These are phyloP conservation scores for Epichloe sylvatica DNA, from an alignment of 2,329 filamentous ascomycete species.

Conservation along the genomic window DNA sequence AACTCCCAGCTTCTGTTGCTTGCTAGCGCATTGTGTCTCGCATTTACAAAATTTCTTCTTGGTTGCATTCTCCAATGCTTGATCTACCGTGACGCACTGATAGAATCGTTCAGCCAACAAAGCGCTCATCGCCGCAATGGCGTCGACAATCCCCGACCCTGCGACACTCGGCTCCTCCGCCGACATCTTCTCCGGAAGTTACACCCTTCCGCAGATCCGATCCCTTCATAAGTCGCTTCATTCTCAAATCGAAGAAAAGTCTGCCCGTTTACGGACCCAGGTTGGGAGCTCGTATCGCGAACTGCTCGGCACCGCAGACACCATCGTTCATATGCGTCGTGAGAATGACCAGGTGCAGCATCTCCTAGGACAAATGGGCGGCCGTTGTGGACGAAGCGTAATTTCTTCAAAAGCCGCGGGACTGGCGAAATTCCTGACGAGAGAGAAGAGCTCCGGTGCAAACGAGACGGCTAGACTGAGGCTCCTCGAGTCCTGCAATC, in stretches of 20 bases:
- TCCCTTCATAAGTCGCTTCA: constrained; percentile 47
- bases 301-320: constrained; percentile 79
- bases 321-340: constrained; percentile 77
- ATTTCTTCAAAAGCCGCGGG: constrained; percentile 53
- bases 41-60: not conserved
- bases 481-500: constrained; percentile 37
- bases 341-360: constrained; percentile 64
- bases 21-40: not conserved
- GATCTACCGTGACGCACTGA: not conserved
- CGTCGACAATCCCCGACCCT: constrained; percentile 27
- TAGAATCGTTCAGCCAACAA: constrained; percentile 1
- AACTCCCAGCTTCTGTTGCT: not conserved
- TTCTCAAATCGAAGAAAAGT: constrained; percentile 47
- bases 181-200: constrained; percentile 39
- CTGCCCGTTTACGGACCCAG: constrained; percentile 46
- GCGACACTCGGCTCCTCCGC: constrained; percentile 34
- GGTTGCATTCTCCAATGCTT: not conserved
- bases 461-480: constrained; percentile 29
- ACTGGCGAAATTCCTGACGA: constrained; percentile 32
- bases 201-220: constrained; percentile 50
- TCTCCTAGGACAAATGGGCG: constrained; percentile 57
- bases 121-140: constrained; percentile 18
- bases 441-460: constrained; percentile 15
- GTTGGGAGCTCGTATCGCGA: constrained; percentile 67
- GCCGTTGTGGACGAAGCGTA: constrained; percentile 58